phyloP scores from a whole-genome alignment of 208 protist genomes.

The Acanthamoeba divionensis region DNA sequence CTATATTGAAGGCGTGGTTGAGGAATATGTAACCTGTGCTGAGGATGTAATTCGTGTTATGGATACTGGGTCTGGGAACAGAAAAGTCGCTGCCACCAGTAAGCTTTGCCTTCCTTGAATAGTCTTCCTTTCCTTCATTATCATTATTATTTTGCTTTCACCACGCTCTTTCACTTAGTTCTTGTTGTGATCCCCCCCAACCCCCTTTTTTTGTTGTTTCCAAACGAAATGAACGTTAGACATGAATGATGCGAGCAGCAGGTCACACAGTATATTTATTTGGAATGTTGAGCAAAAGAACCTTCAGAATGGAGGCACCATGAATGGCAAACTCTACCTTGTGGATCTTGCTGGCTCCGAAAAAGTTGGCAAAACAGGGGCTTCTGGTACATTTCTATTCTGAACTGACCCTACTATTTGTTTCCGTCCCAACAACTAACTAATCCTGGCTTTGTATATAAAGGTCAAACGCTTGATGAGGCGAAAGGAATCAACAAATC shows the following conservation, averaged over 20 bases:
- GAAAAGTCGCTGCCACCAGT: conserved; percentile 49
- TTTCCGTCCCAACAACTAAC: not conserved
- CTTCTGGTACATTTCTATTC: not conserved
- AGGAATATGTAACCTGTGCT: conserved; percentile 53
- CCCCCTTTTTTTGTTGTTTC: too few species aligned
- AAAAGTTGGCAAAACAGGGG: conserved; percentile 74
- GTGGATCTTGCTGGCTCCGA: conserved; percentile 83
- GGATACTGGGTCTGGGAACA: not conserved
- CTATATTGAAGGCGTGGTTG: conserved; percentile 90
- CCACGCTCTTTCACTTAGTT: too few species aligned
- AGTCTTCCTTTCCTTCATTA: too few species aligned
- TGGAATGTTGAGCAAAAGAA: not conserved
- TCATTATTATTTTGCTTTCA: too few species aligned
- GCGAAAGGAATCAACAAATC: conserved; percentile 83
- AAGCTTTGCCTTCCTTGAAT: conserved; percentile 6
- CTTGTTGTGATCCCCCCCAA: too few species aligned
- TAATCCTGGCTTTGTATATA: not conserved
- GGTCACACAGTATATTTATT: not conserved
- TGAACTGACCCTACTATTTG: not conserved
- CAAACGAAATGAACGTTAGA: too few species aligned
- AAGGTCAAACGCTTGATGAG: conserved; percentile 77
- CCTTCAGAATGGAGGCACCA: not conserved
- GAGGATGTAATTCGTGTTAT: conserved; percentile 40
- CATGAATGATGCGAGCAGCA: too few species aligned
- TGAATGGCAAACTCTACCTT: conserved; percentile 72